A percentile compares a stretch with the other conserved stretches of the same genome.
phyloP scores from a whole-genome alignment of 202 grass and related monocot species.

The Alloteropsis angusta region DNA sequence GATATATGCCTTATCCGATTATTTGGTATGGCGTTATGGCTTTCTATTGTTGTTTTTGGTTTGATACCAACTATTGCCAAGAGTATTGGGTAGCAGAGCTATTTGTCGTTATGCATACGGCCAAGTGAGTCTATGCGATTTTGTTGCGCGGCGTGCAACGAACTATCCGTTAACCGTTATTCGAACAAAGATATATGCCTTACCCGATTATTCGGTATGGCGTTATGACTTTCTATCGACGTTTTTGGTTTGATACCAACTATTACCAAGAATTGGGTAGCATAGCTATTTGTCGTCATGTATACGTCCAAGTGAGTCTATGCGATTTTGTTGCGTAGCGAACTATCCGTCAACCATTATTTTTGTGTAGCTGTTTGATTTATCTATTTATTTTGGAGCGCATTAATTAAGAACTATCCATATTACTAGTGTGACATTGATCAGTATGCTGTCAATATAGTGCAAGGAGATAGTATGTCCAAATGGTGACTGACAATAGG shows the following conservation, averaged over 20 bases:
- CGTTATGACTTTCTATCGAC: background rate
- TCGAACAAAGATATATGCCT: background rate
- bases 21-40: rapidly evolving
- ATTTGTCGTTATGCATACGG: background rate
- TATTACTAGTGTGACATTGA: no score
- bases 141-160: rapidly evolving
- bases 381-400: no score
- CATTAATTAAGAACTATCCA: no score
- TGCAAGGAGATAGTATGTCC: no score
- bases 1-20: background rate
- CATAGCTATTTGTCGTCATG: background rate
- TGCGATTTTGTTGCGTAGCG: rapidly evolving
- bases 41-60: background rate
- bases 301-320: background rate
- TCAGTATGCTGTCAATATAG: no score
- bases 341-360: background rate
- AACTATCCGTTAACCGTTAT: background rate
- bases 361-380: no score
- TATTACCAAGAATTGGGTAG: background rate
- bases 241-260: background rate
- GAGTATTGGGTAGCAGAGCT: background rate
- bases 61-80: background rate
- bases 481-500: no score
- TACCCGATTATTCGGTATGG: background rate
- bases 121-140: background rate